A percentile compares a stretch with the other conserved stretches of the same genome.
Evolutionary conservation across 2,329 filamentous ascomycete genomes (phyloP).

Genomic region (Alternaria sp.): DNA sequence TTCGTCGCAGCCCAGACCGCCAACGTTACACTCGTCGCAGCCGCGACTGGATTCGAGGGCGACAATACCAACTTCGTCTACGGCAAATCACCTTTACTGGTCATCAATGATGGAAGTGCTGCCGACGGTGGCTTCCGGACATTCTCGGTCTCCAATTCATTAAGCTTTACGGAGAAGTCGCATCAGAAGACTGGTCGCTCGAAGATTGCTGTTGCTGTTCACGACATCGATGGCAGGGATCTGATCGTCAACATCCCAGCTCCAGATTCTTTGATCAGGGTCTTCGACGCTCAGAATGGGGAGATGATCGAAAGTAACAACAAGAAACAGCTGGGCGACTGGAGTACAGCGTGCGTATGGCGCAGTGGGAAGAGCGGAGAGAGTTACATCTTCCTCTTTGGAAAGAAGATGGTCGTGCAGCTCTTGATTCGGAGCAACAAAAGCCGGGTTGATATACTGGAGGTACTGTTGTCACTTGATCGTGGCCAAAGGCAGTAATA

Average conservation of each 20-base stretch:
- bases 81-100: conserved; percentile 22
- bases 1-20: conserved; percentile 21
- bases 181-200: conserved; percentile 36
- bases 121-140: conserved; percentile 36
- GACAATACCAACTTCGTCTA: conserved; percentile 40
- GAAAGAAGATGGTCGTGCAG: conserved; percentile 40
- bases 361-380: conserved; percentile 32
- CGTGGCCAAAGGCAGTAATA: not conserved
- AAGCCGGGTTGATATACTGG: conserved; percentile 28
- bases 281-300: conserved; percentile 30
- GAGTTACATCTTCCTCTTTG: conserved; percentile 39
- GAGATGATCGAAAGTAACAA: conserved; percentile 23
- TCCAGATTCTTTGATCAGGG: conserved; percentile 34
- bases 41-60: conserved; percentile 32
- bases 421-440: conserved; percentile 23
- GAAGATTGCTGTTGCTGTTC: conserved; percentile 33
- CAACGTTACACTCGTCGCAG: conserved; percentile 29
- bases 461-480: conserved; percentile 12
- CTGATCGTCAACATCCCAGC: conserved; percentile 38
- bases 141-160: conserved; percentile 17
- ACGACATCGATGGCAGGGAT: conserved; percentile 33
- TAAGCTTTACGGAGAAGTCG: conserved; percentile 15
- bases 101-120: conserved; percentile 39
- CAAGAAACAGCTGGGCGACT: conserved; percentile 38
- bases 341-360: conserved; percentile 40